Base-by-base conservation (phyloP, 306 rosid species). In the Macrotyloma uniflorum region DNA sequence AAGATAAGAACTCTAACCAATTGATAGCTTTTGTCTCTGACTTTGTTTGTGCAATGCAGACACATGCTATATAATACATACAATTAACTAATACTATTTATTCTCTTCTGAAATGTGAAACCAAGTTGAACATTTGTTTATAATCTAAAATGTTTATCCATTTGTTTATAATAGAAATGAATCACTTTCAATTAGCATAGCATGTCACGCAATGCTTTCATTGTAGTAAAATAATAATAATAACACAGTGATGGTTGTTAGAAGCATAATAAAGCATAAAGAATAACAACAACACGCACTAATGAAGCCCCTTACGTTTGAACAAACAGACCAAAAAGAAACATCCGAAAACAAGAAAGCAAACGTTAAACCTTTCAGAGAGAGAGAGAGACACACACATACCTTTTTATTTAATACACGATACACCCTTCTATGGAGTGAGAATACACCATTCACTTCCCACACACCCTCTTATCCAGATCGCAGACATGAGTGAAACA, bases 361-460 rank as follows among this genome's bases (percentile, higher is more conserved):
- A 18, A 67, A 67, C 74, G 75, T 67, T 30, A 64, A n/a, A 74
- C 26, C 47, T 9, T 15, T 28, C n/a, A n/a, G n/a, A n/a, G n/a
- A n/a, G n/a, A n/a, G n/a, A n/a, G n/a, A n/a, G n/a, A n/a, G n/a
- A n/a, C n/a, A n/a, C n/a, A n/a, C n/a, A n/a, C n/a, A n/a, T n/a
- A n/a, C n/a, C 5, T n/a, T 8, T 33, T 64, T 64, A 35, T 64
- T 18, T 23, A 64, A 14, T 0, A 62, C 23, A 62, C 22, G 3
- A 14, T 1, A 40, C 53, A 16, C 53, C 53, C 47, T 42, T 15
- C 10, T 9, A 30, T 5, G 8, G 30, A 1, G 0, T 14, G 5
- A 53, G 24, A 5, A 32, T 3, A 32, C 35, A 32, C 35, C 35
- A 32, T 42, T 12, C 15, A 3, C 8, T 62, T 62, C 8, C 15